Evolutionary conservation across 176 grass and related monocot species (phyloP).

Genomic region (Aegilops tauschii): DNA sequence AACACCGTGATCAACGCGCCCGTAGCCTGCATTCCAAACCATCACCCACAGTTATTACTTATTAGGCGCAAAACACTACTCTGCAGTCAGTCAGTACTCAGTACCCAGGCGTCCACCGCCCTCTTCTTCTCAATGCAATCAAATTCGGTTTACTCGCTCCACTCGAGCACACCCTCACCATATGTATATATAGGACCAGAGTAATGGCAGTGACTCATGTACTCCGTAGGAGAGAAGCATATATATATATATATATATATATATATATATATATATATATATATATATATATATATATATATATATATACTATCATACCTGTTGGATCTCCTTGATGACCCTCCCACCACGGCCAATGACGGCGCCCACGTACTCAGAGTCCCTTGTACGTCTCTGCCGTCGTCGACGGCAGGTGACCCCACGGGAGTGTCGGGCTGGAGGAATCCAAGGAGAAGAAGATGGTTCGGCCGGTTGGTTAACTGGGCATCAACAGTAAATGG

Average conservation of each 20-base stretch:
- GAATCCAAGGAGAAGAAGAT: not conserved
- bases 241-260: too few relatives aligned
- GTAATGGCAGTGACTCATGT: not conserved
- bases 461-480: not conserved
- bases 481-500: not conserved
- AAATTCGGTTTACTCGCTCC: too few relatives aligned
- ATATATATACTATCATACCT: slow-evolving; percentile 35
- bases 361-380: slow-evolving; percentile 90
- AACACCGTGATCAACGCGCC: slow-evolving; percentile 87
- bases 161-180: too few relatives aligned
- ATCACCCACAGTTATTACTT: not conserved
- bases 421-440: slow-evolving; percentile 42
- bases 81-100: too few relatives aligned
- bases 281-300: too few relatives aligned
- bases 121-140: too few relatives aligned
- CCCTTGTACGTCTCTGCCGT: slow-evolving; percentile 33
- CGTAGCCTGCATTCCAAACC: slow-evolving; percentile 54
- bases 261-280: too few relatives aligned
- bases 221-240: too few relatives aligned
- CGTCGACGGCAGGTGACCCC: slow-evolving; percentile 42
- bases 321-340: slow-evolving; percentile 85
- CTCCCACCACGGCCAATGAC: slow-evolving; percentile 81
- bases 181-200: too few relatives aligned
- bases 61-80: not conserved
- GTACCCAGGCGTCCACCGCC: too few relatives aligned